Evolutionary conservation across 2,329 filamentous ascomycete genomes (phyloP).

Genomic region (Pleochaeta shiraiana): DNA sequence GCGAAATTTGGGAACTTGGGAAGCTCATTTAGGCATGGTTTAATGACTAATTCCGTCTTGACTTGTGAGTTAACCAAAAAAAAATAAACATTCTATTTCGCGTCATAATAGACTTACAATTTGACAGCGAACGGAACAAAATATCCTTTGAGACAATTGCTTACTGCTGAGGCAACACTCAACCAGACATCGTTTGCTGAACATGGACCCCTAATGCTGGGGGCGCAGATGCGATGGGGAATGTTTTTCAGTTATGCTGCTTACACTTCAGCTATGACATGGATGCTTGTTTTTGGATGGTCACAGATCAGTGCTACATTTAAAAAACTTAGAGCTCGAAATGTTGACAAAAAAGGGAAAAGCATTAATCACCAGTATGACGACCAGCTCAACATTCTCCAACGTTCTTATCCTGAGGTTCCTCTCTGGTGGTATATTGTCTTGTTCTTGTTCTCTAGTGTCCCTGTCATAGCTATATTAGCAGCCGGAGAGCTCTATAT

Average conservation of each 20-base stretch:
- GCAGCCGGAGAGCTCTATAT: constrained; percentile 32
- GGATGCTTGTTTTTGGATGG: constrained; percentile 34
- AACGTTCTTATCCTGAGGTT: constrained; percentile 33
- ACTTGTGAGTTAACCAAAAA: constrained; percentile 19
- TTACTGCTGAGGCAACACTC: constrained; percentile 18
- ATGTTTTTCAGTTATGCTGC: constrained; percentile 40
- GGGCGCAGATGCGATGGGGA: constrained; percentile 33
- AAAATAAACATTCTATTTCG: background rate
- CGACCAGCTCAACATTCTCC: constrained; percentile 36
- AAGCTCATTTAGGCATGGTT: constrained; percentile 24
- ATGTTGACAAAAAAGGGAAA: constrained; percentile 14
- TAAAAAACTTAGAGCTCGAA: constrained; percentile 22
- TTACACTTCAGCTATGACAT: constrained; percentile 33
- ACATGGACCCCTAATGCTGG: constrained; percentile 33
- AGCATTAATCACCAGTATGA: constrained; percentile 32
- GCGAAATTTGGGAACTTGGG: constrained; percentile 35
- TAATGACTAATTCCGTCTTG: constrained; percentile 37
- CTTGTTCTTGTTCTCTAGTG: constrained; percentile 28
- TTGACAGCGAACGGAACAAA: constrained; percentile 15
- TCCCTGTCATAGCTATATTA: constrained; percentile 28
- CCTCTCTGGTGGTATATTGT: constrained; percentile 34
- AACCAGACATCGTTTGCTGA: constrained; percentile 24
- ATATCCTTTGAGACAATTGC: constrained; percentile 19
- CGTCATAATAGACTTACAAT: background rate
- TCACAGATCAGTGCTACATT: constrained; percentile 25